These are phyloP conservation scores for Ogataea salicorniae DNA, from an alignment of 805 yeast genomes.

Conservation along the genomic window DNA sequence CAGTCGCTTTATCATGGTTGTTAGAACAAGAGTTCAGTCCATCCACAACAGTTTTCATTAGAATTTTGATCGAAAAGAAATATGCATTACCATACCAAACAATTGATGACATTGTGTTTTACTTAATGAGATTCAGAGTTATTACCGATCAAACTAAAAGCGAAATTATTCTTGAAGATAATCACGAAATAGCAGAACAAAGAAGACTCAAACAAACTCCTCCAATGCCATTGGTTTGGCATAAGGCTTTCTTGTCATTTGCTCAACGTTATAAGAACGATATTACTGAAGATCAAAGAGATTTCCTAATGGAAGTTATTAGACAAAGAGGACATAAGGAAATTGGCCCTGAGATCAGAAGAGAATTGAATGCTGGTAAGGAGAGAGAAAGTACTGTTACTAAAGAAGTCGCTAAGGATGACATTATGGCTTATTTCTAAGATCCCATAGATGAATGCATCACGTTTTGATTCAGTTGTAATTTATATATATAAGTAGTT, in stretches of 20 bases:
- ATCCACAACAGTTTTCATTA: constrained; percentile 83
- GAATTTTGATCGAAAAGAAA: constrained; percentile 86
- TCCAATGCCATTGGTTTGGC: constrained; percentile 92
- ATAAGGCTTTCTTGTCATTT: constrained; percentile 88
- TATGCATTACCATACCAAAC: constrained; percentile 97
- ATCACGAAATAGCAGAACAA: constrained; percentile 27
- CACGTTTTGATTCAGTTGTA: too few relatives aligned
- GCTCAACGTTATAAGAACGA: constrained; percentile 96
- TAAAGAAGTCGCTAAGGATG: constrained; percentile 6
- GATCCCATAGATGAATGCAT: too few relatives aligned
- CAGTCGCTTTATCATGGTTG: constrained; percentile 87
- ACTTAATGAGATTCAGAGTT: constrained; percentile 84
- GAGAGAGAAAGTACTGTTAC: constrained; percentile 39
- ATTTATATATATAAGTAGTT: too few relatives aligned
- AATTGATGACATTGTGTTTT: constrained; percentile 87
- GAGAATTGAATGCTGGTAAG: constrained; percentile 85
- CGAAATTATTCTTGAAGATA: constrained; percentile 21
- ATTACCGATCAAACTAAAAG: constrained; percentile 36
- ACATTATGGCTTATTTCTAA: constrained; percentile 2
- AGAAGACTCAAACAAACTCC: constrained; percentile 35
- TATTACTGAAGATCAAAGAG: constrained; percentile 98
- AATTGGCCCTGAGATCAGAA: constrained; percentile 89
- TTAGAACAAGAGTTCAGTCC: constrained; percentile 81
- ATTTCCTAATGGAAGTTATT: constrained; percentile 83
- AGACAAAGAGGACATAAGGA: constrained; percentile 85